These are phyloP conservation scores for Schwanniomyces yamadae DNA, from an alignment of 805 yeast genomes.

Conservation along the genomic window DNA sequence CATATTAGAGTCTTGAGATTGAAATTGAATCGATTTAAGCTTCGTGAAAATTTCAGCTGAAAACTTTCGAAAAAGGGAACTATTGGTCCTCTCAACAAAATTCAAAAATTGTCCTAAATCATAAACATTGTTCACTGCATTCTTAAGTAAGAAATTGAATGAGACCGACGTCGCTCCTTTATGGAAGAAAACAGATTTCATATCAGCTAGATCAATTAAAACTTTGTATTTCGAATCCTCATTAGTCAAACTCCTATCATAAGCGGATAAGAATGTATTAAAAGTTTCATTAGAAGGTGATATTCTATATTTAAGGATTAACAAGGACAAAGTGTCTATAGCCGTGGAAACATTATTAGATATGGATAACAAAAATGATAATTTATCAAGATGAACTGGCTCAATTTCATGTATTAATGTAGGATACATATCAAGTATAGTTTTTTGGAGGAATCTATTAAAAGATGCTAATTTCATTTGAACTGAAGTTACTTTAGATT, in stretches of 20 bases:
- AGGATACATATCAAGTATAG: constrained; percentile 13
- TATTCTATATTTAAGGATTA: constrained; percentile 11
- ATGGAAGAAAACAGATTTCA: constrained; percentile 32
- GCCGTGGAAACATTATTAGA: constrained; percentile 16
- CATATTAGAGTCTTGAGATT: constrained; percentile 6
- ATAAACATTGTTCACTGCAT: constrained; percentile 17
- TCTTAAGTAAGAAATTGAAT: constrained; percentile 21
- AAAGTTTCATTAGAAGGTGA: constrained; percentile 26
- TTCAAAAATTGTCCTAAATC: constrained; percentile 30
- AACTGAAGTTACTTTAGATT: constrained; percentile 9
- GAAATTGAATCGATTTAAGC: constrained; percentile 14
- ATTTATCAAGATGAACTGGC: constrained; percentile 20
- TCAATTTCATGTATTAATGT: constrained; percentile 13
- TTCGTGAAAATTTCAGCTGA: constrained; percentile 19
- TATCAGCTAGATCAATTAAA: constrained; percentile 19
- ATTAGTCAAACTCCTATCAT: constrained; percentile 10
- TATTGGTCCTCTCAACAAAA: constrained; percentile 13
- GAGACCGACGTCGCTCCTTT: constrained; percentile 14
- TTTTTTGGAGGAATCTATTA: constrained; percentile 9
- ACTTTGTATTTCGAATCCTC: constrained; percentile 8
- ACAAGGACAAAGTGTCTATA: constrained; percentile 9
- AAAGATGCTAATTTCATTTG: constrained; percentile 10
- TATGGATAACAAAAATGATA: constrained; percentile 19
- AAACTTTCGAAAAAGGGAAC: constrained; percentile 13
- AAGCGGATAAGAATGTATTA: constrained; percentile 17